Conservation (phyloP, 768 basidiomycete species). For the Lentinula aciculospora region DNA sequence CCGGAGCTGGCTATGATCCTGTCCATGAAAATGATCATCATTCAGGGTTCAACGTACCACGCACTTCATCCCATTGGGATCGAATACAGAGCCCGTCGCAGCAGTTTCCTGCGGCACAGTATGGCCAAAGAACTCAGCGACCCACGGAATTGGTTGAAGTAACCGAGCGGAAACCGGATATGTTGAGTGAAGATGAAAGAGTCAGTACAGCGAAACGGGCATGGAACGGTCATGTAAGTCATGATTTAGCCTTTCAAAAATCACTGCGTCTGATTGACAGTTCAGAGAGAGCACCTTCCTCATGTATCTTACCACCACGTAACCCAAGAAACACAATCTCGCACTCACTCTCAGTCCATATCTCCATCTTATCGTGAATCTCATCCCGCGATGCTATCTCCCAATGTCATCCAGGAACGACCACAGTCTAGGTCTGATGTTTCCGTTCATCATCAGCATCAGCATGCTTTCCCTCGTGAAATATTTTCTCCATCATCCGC, state of each 20-base stretch:
- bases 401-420: not conserved
- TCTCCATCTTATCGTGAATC: not conserved
- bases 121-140: not conserved
- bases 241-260: not conserved
- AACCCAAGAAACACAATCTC: not conserved
- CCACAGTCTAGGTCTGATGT: conserved; percentile 1
- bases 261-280: not conserved
- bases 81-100: not conserved
- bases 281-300: not conserved
- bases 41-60: not conserved
- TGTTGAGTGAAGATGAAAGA: not conserved
- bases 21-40: conserved; percentile 6
- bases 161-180: not conserved
- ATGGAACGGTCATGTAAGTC: conserved; percentile 2
- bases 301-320: not conserved
- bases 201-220: not conserved
- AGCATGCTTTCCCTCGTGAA: not conserved
- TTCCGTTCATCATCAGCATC: not conserved
- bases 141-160: not conserved
- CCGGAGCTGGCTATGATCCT: conserved; percentile 4
- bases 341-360: not conserved
- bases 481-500: not conserved
- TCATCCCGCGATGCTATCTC: not conserved
- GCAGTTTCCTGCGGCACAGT: not conserved
- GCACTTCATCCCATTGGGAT: not conserved